Evolutionary conservation across 2,329 filamentous ascomycete genomes (phyloP).

Genomic region (Simplicillium sp.): DNA sequence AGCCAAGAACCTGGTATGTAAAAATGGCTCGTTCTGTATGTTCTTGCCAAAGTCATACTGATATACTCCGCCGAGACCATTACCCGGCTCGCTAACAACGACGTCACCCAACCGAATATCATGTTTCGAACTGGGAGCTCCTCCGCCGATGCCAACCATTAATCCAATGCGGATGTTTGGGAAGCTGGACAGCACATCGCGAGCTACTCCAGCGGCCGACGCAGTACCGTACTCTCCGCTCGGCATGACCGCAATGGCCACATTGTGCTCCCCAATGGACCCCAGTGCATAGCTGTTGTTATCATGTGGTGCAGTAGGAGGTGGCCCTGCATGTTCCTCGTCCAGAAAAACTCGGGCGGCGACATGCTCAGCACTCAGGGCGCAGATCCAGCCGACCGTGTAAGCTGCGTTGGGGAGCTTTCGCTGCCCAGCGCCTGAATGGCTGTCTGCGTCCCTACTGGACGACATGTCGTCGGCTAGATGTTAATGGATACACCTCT

Average conservation of each 20-base stretch:
- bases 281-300: slow-evolving; percentile 16
- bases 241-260: slow-evolving; percentile 17
- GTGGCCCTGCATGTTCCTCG: slow-evolving; percentile 27
- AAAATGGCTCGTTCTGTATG: slow-evolving; percentile 1
- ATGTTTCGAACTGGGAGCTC: slow-evolving; percentile 3
- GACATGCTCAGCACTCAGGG: slow-evolving; percentile 10
- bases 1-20: slow-evolving; percentile 2
- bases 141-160: slow-evolving; percentile 9
- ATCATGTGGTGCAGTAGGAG: slow-evolving; percentile 20
- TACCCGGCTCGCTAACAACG: slow-evolving; percentile 2
- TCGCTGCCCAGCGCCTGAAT: not conserved
- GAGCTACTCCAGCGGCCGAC: slow-evolving; percentile 18
- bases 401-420: slow-evolving; percentile 9
- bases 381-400: slow-evolving; percentile 17
- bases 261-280: slow-evolving; percentile 15
- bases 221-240: slow-evolving; percentile 17
- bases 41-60: slow-evolving; percentile 7
- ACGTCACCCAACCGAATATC: slow-evolving; percentile 9
- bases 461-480: too few species aligned
- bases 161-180: slow-evolving; percentile 10
- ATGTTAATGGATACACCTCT: too few species aligned
- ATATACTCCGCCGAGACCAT: slow-evolving; percentile 1
- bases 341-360: slow-evolving; percentile 13
- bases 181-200: slow-evolving; percentile 19
- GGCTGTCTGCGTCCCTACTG: too few species aligned